Evolutionary conservation across 2,329 filamentous ascomycete species (phyloP), one percentile per base, ranked within the genome.

Genomic region (Fusarium sp.): DNA sequence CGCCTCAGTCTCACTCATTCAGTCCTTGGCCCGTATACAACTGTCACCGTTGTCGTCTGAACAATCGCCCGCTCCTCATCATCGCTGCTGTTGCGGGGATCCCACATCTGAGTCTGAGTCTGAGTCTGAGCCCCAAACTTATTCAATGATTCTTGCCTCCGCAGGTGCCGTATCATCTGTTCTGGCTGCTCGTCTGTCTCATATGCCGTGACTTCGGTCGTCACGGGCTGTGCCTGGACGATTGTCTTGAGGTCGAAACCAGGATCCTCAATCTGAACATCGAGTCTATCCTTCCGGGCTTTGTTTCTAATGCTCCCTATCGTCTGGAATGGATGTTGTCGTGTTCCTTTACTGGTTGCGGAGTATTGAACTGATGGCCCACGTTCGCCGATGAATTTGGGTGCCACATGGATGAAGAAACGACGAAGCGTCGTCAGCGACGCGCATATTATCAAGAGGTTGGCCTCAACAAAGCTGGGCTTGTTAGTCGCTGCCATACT

Each of bases 391-490:
- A 79, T 75, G 31, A 78, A 49, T 13, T 63, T 63, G 17, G 79
- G 79, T 22, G 77, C 77, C 13, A 79, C 72, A 55, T 83, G 81
- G 10, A 76, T 71, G 28, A 83, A 77, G 63, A 83, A 83, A 5
- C 78, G 79, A 14, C 80, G 79, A 22, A 83, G 70, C 15, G 81
- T 83, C n/a, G 82, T 81, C 8, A 83, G 62, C 17, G 80, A 81
- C 22, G 81, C 81, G 67, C 81, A 83, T 17, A 83, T 80, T 33
- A 83, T 72, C 41, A 83, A 67, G 3, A 83, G 77, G 42, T 83
- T 83, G 11, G 80, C 75, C 63, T 83, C 81, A 31, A 83, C 72
- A 52, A 82, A 79, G 33, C 81, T 83, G 56, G 17, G 17, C 3
- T 8, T 8, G 52, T 78, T 24, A 78, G 71, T 44, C 13, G n/a